Evolutionary conservation across 2,329 filamentous ascomycete genomes (phyloP), one percentile per base, ranked within the genome.

Genomic region (Bipolaris gigantea): DNA sequence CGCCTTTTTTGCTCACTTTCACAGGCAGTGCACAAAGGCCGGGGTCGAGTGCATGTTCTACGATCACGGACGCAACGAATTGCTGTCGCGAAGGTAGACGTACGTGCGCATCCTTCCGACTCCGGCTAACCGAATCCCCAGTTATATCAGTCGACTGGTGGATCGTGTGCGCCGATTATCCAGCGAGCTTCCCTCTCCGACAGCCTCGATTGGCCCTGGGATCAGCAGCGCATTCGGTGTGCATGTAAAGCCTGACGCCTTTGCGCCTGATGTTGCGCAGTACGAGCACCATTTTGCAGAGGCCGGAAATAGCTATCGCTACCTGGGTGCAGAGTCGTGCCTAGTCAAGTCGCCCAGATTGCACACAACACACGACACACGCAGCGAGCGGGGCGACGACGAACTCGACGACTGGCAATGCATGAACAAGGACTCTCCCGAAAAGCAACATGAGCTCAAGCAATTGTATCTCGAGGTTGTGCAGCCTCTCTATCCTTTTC

Each of bases 11-110:
- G 50, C 62, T 61, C 48, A 60, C 49, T 11, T 13, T 23, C 21
- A 43, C 61, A 71, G 71, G 48, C 71, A 74, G 61, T 74, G 71
- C 53, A 68, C 68, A 36, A 74, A 73, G 56, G 69, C 71, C 11
- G 65, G 65, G 9, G 68, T 67, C 15, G 70, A 73, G 19, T 74
- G 71, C 55, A 56, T 71, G 34, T 74, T 71, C 55, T 67, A 63
- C 50, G 71, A 74, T 53, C 69, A 73, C 46, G 71, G 70, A 30
- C 64, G 66, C 27, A 65, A 70, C 32, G 63, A 68, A 25, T 51
- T 66, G 18, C 58, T 74, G 2, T 64, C 69, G 13, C 65, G 71
- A 51, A 72, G 65, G 70, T 66, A 57, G 44, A 42, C 35, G 25
- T 39, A 39, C 38, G 25, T 44, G 39, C 38, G 21, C 27, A 25